Base-by-base conservation (phyloP, 331 rosid genomes). In the Malus hybrid region DNA sequence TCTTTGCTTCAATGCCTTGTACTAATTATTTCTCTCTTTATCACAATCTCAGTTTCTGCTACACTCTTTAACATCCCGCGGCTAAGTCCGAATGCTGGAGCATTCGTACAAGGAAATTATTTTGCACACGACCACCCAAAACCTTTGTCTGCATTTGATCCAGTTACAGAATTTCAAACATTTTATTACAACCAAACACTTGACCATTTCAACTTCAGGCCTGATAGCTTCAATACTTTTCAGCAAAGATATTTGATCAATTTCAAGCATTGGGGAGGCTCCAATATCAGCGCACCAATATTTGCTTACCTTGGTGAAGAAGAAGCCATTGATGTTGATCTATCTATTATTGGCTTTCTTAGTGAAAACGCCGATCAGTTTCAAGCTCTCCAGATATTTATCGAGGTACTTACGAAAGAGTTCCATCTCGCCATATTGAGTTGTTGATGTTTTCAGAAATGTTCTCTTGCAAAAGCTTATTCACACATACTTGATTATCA, bases 251-350 rank as follows among this genome's bases (percentile, higher is more conserved):
- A 91, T 80, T 7, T 86, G 9, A 73, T 89, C 73, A 86, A 85
- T 63, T 86, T 63, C 42, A 86, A 82, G 65, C 61, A 84, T 19
- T 91, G 93, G 97, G 90, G 87, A 76, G 90, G 92, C 6, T 80
- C 86, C 34, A 86, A 85, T 75, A 20, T 39, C 7, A 77, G 79
- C 6, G 85, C 91, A 2, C 95, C 97, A 14, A 86, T 91, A 69
- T 59, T 89, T 24, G 93, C 72, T 74, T 90, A 83, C 74, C 62
- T 93, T 0, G 95, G 98, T 1, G 91, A 85, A 2, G 98, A 93
- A 79, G 83, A 0, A 10, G 57, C 91, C 12, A 50, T 90, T 50
- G 93, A 90, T 73, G 1, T 0, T 36, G 79, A 78, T n/a, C 81
- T 85, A 6, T 0, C 1, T 2, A 4, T 0, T 18, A 16, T 89